Percentiles rank a stretch among this genome's conserved stretches.
Conservation (phyloP, 2,329 filamentous ascomycete genomes). For the Neopestalotiopsis sp. region DNA sequence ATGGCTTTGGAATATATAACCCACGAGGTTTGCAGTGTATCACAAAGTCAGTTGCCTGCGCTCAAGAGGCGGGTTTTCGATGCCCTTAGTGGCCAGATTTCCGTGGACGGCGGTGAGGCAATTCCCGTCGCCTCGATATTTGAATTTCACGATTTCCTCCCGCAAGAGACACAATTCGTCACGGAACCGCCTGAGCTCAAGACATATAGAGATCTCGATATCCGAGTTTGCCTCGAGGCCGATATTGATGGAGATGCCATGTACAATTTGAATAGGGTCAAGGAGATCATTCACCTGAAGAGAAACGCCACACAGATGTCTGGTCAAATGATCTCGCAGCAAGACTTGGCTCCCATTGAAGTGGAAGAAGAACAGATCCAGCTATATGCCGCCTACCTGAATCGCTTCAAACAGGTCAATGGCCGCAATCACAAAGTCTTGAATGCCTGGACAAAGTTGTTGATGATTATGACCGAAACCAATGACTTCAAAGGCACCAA, state of each 20-base stretch:
- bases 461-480: conserved; percentile 81
- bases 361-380: conserved; percentile 65
- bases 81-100: conserved; percentile 78
- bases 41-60: conserved; percentile 71
- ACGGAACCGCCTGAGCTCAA: conserved; percentile 57
- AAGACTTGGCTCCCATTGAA: conserved; percentile 56
- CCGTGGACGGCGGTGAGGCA: conserved; percentile 68
- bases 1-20: conserved; percentile 84
- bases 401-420: conserved; percentile 64
- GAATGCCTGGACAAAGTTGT: conserved; percentile 81
- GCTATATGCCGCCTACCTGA: conserved; percentile 65
- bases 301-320: conserved; percentile 63
- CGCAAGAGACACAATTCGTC: conserved; percentile 55
- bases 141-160: conserved; percentile 89
- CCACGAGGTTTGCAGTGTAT: conserved; percentile 80
- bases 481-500: conserved; percentile 78
- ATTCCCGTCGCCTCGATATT: conserved; percentile 79
- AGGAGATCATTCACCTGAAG: conserved; percentile 75
- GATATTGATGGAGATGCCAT: conserved; percentile 61
- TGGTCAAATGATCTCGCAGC: conserved; percentile 52
- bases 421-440: conserved; percentile 70
- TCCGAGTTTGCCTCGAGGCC: conserved; percentile 67
- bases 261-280: conserved; percentile 73
- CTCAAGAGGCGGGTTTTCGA: conserved; percentile 72
- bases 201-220: conserved; percentile 69